Percentiles rank a stretch among this genome's conserved stretches.
Evolutionary conservation across 768 basidiomycete species (phyloP).

Genomic region (Boletales sp.): DNA sequence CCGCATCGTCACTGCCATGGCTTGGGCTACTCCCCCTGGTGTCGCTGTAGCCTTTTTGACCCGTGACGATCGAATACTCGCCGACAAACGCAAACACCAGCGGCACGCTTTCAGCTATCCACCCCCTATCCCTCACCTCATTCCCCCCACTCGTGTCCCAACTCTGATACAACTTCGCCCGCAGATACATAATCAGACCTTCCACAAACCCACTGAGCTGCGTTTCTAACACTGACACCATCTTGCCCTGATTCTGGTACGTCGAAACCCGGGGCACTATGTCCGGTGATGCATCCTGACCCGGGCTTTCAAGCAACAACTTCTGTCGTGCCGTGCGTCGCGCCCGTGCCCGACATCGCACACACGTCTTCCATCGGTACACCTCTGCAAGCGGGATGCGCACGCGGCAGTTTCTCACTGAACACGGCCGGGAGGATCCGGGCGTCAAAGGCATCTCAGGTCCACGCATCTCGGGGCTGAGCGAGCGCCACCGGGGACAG

Average conservation of each 20-base stretch:
- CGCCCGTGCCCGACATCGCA: conserved; percentile 30
- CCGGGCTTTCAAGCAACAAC: background rate
- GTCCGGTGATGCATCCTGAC: background rate
- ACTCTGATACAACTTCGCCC: conserved; percentile 12
- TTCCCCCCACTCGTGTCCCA: background rate
- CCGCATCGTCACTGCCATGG: background rate
- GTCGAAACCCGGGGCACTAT: conserved; percentile 9
- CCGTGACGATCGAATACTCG: conserved; percentile 24
- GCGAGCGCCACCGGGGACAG: conserved; percentile 7
- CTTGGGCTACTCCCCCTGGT: background rate
- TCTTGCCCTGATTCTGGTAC: conserved; percentile 18
- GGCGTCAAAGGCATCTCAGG: background rate
- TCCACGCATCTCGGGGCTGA: conserved; percentile 1
- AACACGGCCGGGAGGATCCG: conserved; percentile 37
- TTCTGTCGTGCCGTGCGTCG: conserved; percentile 6
- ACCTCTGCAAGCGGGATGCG: conserved; percentile 35
- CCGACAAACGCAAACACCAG: conserved; percentile 22
- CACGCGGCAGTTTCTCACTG: conserved; percentile 30
- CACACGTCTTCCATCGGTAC: conserved; percentile 41
- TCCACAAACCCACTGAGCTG: conserved; percentile 22
- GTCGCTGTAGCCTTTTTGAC: background rate
- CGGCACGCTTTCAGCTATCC: background rate
- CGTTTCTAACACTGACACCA: conserved; percentile 13
- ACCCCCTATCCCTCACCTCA: background rate
- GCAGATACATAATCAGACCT: conserved; percentile 21